Conservation (phyloP, 768 basidiomycete genomes). For the Lactifluus volemus region DNA sequence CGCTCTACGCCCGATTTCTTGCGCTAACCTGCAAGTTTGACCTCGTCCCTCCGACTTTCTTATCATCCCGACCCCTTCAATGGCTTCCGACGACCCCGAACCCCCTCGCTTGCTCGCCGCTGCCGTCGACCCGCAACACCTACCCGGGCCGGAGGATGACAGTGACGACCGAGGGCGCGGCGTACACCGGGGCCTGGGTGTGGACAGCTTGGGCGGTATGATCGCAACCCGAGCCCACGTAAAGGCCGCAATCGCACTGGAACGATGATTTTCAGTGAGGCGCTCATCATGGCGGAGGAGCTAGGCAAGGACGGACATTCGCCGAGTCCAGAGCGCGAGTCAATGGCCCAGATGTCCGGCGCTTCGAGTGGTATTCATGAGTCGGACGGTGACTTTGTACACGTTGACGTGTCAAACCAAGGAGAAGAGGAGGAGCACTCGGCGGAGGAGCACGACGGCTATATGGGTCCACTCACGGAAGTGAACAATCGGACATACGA, state of each 20-base stretch:
- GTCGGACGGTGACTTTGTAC: conserved; percentile 10
- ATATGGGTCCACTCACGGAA: neutral
- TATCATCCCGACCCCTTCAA: conserved; percentile 53
- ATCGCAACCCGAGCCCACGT: conserved; percentile 19
- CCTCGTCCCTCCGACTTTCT: conserved; percentile 77
- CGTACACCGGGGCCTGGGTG: conserved; percentile 12
- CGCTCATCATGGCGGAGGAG: conserved; percentile 32
- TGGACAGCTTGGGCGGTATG: conserved; percentile 9
- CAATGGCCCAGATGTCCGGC: neutral
- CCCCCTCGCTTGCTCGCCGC: conserved; percentile 16
- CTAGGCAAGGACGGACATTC: conserved; percentile 24
- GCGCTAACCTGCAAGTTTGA: conserved; percentile 73
- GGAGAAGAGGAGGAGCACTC: conserved; percentile 2
- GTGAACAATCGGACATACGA: neutral
- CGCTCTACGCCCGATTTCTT: conserved; percentile 84
- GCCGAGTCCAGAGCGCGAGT: conserved; percentile 9
- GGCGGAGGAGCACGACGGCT: conserved; percentile 3
- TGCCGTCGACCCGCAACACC: conserved; percentile 13
- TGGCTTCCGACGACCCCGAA: conserved; percentile 25
- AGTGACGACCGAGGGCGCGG: conserved; percentile 16
- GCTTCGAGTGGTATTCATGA: neutral
- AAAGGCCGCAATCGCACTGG: conserved; percentile 54
- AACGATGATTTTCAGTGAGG: conserved; percentile 63
- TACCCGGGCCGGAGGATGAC: conserved; percentile 9
- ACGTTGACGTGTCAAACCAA: conserved; percentile 4